A percentile compares a stretch with the other conserved stretches of the same genome.
These are phyloP conservation scores for Pythium rishiriense DNA, from an alignment of 352 stramenopile species.

Conservation along the genomic window DNA sequence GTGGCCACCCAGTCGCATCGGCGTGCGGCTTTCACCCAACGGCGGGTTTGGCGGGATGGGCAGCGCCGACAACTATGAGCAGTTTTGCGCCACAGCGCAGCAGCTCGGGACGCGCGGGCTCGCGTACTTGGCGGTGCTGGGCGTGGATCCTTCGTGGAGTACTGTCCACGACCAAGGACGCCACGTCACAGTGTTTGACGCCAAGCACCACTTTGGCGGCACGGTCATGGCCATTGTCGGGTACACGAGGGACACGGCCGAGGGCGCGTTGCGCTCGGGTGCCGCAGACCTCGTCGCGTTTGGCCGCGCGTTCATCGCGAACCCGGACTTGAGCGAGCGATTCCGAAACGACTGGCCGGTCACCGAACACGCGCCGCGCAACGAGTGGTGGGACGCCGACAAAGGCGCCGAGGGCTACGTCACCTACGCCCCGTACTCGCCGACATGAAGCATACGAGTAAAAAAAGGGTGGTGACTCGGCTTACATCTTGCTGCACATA, in stretches of 20 bases:
- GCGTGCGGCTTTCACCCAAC: slow-evolving; percentile 23
- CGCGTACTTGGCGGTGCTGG: slow-evolving; percentile 60
- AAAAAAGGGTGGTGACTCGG: too few species aligned
- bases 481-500: too few species aligned
- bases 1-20: slow-evolving; percentile 15
- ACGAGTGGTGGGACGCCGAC: slow-evolving; percentile 48
- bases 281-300: slow-evolving; percentile 39
- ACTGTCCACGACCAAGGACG: slow-evolving; percentile 39
- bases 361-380: too few species aligned
- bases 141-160: slow-evolving; percentile 57
- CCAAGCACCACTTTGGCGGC: slow-evolving; percentile 19
- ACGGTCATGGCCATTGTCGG: slow-evolving; percentile 29
- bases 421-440: too few species aligned
- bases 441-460: too few species aligned
- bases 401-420: slow-evolving; percentile 51
- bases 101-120: slow-evolving; percentile 61
- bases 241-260: slow-evolving; percentile 30
- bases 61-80: slow-evolving; percentile 44
- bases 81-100: slow-evolving; percentile 55
- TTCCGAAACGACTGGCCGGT: slow-evolving; percentile 32
- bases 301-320: slow-evolving; percentile 49
- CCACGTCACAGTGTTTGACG: slow-evolving; percentile 40
- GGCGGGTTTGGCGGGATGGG: slow-evolving; percentile 36
- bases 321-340: slow-evolving; percentile 42
- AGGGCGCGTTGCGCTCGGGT: slow-evolving; percentile 29